A percentile compares a stretch with the other conserved stretches of the same genome.
These are phyloP conservation scores for Senna tora DNA, from an alignment of 306 rosid genomes.

Conservation along the genomic window DNA sequence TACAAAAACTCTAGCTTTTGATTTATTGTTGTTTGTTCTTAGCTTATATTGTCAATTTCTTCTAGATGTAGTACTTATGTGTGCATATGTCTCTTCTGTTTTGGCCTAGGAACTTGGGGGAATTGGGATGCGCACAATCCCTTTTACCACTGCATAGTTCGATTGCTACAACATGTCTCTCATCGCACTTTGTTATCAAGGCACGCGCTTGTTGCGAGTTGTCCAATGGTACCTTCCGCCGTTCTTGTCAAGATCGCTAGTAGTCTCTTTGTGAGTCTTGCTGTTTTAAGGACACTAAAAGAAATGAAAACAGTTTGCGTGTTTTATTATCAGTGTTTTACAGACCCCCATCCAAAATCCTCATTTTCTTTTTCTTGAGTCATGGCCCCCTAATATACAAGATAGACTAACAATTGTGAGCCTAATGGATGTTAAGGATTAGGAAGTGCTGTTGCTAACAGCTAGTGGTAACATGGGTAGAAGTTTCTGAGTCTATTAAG, in stretches of 20 bases:
- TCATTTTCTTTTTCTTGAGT: not conserved
- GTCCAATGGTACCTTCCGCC: constrained; percentile 97
- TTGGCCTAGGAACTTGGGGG: constrained; percentile 72
- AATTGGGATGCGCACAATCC: constrained; percentile 75
- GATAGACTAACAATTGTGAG: constrained; percentile 21
- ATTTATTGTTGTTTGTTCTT: not conserved
- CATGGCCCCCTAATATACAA: not conserved
- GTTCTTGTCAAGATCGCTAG: constrained; percentile 99
- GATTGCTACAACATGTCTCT: constrained; percentile 53
- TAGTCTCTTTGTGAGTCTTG: constrained; percentile 98
- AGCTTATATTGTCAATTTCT: not conserved
- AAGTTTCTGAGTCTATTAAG: constrained; percentile 48
- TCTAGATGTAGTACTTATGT: not conserved
- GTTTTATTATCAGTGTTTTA: constrained; percentile 31
- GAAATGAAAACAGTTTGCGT: constrained; percentile 30
- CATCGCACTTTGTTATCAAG: constrained; percentile 66
- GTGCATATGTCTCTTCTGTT: not conserved
- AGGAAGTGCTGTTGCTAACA: constrained; percentile 34
- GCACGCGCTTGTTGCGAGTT: constrained; percentile 79
- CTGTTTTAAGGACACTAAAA: constrained; percentile 66
- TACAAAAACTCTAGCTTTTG: not conserved
- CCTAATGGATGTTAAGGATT: constrained; percentile 23
- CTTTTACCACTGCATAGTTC: constrained; percentile 59
- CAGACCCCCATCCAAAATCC: not conserved
- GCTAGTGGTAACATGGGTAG: constrained; percentile 50